Percentiles rank a stretch among this genome's conserved stretches.
phyloP scores from a whole-genome alignment of 768 basidiomycete genomes.

The Leccinum ochraceum region DNA sequence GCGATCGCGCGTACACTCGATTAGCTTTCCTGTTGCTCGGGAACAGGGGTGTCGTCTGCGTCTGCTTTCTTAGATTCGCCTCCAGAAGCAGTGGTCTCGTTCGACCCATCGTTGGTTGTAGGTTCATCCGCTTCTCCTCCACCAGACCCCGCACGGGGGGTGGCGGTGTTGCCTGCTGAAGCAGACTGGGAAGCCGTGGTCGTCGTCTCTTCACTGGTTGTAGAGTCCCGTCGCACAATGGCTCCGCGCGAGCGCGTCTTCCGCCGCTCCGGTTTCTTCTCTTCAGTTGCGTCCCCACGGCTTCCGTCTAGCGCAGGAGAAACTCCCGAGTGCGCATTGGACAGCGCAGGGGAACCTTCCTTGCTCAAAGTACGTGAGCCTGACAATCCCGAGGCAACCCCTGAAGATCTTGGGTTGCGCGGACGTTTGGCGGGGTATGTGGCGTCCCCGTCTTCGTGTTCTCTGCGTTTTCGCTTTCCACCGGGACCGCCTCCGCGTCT shows the following conservation, averaged over 20 bases:
- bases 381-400: conserved; percentile 16
- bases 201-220: conserved; percentile 48
- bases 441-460: conserved; percentile 60
- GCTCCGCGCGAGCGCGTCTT: conserved; percentile 47
- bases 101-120: conserved; percentile 1
- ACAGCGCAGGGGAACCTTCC: conserved; percentile 46
- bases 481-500: conserved; percentile 40
- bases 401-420: conserved; percentile 48
- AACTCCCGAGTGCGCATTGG: conserved; percentile 27
- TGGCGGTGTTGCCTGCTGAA: conserved; percentile 24
- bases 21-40: conserved; percentile 7
- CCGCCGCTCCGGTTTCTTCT: conserved; percentile 41
- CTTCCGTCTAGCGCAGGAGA: conserved; percentile 22
- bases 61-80: conserved; percentile 10
- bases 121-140: conserved; percentile 23
- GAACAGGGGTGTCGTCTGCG: background rate
- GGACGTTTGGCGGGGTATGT: conserved; percentile 74
- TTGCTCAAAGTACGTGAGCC: conserved; percentile 25
- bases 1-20: background rate
- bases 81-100: conserved; percentile 4
- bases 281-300: conserved; percentile 17
- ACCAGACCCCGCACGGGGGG: conserved; percentile 10
- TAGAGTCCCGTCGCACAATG: conserved; percentile 48
- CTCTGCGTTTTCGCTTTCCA: conserved; percentile 57
- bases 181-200: conserved; percentile 38